Evolutionary conservation across 2,329 filamentous ascomycete species (phyloP).

Genomic region (Ceratocystis ficicola): DNA sequence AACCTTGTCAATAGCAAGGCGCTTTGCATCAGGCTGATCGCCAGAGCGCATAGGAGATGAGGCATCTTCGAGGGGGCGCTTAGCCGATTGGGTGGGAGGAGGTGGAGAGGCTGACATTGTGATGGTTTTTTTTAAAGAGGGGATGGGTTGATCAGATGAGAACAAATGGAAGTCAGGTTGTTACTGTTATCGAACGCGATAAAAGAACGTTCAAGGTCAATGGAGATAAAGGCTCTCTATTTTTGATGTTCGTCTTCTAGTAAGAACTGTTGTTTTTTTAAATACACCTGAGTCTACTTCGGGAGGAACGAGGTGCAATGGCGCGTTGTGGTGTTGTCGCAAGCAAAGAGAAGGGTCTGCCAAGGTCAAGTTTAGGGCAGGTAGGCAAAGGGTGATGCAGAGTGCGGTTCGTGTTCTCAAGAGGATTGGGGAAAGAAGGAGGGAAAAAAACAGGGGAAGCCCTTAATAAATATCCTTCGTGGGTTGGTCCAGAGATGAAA

Average conservation of each 20-base stretch:
- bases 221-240: conserved; percentile 12
- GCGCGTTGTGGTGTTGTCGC: conserved; percentile 15
- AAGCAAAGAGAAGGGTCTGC: neutral
- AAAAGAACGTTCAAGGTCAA: conserved; percentile 8
- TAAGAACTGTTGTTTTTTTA: conserved; percentile 16
- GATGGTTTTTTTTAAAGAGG: conserved; percentile 26
- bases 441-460: conserved; percentile 11
- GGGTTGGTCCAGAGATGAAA: conserved; percentile 1
- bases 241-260: conserved; percentile 11
- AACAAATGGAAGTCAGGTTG: neutral
- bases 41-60: conserved; percentile 84
- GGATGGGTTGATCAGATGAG: neutral
- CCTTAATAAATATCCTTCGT: conserved; percentile 12
- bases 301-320: conserved; percentile 20
- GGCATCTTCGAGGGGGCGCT: conserved; percentile 96
- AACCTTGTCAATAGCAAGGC: conserved; percentile 87
- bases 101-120: conserved; percentile 63
- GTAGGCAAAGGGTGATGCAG: neutral
- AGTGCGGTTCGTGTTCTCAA: conserved; percentile 19
- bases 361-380: conserved; percentile 9
- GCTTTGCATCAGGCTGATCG: conserved; percentile 94
- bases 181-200: neutral
- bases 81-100: conserved; percentile 57
- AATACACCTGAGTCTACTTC: conserved; percentile 17
- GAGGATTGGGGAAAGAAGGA: neutral